phyloP scores from a whole-genome alignment of 2,329 filamentous ascomycete species.

The Acephala macrosclerotiorum region DNA sequence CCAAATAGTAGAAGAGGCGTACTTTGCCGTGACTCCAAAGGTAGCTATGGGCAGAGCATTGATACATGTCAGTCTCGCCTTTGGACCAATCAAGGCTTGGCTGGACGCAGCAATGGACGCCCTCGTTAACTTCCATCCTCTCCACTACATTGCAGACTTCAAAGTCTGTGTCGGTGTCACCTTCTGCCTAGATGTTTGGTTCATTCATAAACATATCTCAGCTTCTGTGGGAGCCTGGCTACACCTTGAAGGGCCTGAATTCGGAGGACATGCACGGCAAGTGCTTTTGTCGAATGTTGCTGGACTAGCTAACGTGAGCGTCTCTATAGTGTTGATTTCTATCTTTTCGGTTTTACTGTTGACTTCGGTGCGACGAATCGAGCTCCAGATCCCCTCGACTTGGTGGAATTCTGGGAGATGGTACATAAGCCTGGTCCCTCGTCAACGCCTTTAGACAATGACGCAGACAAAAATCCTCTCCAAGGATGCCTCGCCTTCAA shows the following conservation, averaged over 20 bases:
- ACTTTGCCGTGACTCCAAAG: slow-evolving; percentile 56
- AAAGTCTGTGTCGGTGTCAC: slow-evolving; percentile 43
- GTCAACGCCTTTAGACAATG: neutral
- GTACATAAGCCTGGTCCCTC: slow-evolving; percentile 14
- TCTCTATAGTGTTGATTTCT: slow-evolving; percentile 36
- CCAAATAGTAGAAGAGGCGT: slow-evolving; percentile 49
- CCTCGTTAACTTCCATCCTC: slow-evolving; percentile 41
- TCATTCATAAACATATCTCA: slow-evolving; percentile 49
- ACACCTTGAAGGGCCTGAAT: slow-evolving; percentile 38
- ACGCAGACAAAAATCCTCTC: neutral
- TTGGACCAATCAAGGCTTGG: slow-evolving; percentile 47
- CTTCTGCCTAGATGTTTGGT: slow-evolving; percentile 47
- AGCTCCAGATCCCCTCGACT: slow-evolving; percentile 6
- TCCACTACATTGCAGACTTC: slow-evolving; percentile 47
- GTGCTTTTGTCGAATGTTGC: neutral
- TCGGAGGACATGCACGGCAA: slow-evolving; percentile 31
- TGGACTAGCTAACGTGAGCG: neutral
- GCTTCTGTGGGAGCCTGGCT: slow-evolving; percentile 36
- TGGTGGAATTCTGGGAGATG: slow-evolving; percentile 17
- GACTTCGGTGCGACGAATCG: slow-evolving; percentile 30
- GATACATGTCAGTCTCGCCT: slow-evolving; percentile 42
- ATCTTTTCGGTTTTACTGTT: slow-evolving; percentile 37
- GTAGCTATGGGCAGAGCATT: slow-evolving; percentile 51
- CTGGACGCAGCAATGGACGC: slow-evolving; percentile 48
- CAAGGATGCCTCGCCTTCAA: neutral